A percentile compares a stretch with the other conserved stretches of the same genome.
phyloP scores from a whole-genome alignment of 2,329 filamentous ascomycete genomes.

The Colletotrichum orbiculare region DNA sequence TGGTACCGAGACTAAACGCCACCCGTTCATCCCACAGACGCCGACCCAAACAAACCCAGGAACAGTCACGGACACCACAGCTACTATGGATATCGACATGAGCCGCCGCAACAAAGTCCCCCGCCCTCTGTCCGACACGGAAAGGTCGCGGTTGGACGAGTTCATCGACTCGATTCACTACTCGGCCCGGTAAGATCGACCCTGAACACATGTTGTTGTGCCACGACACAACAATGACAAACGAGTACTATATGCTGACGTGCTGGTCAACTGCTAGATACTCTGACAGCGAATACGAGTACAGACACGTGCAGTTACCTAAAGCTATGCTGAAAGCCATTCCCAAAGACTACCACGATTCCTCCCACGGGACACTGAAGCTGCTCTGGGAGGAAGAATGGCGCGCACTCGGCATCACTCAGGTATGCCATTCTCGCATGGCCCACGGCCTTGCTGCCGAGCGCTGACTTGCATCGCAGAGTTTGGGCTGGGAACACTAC shows the following conservation, averaged over 20 bases:
- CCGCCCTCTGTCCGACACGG: slow-evolving; percentile 80
- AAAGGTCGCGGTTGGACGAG: slow-evolving; percentile 87
- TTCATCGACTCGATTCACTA: slow-evolving; percentile 96
- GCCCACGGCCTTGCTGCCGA: neutral
- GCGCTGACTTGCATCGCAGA: slow-evolving; percentile 64
- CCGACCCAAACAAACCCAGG: slow-evolving; percentile 4
- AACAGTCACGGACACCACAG: slow-evolving; percentile 15
- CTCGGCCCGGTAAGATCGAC: slow-evolving; percentile 76
- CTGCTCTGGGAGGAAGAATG: slow-evolving; percentile 98
- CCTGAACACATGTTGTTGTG: neutral
- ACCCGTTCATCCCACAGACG: slow-evolving; percentile 25
- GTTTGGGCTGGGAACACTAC: slow-evolving; percentile 98
- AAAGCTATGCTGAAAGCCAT: slow-evolving; percentile 99
- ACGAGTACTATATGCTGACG: slow-evolving; percentile 4
- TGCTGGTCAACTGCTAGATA: slow-evolving; percentile 69
- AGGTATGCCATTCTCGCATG: slow-evolving; percentile 67
- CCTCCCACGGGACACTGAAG: slow-evolving; percentile 90
- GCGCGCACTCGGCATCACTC: slow-evolving; percentile 95
- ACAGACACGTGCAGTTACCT: slow-evolving; percentile 96
- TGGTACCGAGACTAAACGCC: slow-evolving; percentile 33
- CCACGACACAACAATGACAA: slow-evolving; percentile 6
- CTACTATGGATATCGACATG: slow-evolving; percentile 74
- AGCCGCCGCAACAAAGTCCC: slow-evolving; percentile 88
- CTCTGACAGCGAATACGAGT: slow-evolving; percentile 92
- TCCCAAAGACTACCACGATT: slow-evolving; percentile 93